Conservation (phyloP, 768 basidiomycete species). For the Hypholoma fasciculare region DNA sequence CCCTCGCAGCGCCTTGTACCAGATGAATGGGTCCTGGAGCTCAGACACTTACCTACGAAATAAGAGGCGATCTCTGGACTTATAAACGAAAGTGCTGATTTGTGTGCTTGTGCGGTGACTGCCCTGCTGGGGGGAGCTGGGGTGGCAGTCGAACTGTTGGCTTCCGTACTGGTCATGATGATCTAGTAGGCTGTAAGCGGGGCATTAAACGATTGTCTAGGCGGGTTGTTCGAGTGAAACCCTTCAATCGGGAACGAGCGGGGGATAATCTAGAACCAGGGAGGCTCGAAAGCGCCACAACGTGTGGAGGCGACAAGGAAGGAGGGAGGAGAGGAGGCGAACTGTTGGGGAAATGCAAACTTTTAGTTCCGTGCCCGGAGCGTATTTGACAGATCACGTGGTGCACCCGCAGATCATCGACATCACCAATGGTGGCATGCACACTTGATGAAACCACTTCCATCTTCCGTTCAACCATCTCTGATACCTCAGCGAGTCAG, state of each 20-base stretch:
- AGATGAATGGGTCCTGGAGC: no score
- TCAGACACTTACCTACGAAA: constrained; percentile 22
- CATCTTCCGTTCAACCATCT: no score
- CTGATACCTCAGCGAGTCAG: no score
- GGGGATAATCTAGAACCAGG: not conserved
- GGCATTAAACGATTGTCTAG: constrained; percentile 17
- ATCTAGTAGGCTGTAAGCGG: constrained; percentile 9
- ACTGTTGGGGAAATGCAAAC: constrained; percentile 17
- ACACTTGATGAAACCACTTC: no score
- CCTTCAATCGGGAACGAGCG: not conserved
- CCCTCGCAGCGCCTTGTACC: not conserved
- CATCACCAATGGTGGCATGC: no score
- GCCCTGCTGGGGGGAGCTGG: not conserved
- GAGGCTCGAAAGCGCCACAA: not conserved
- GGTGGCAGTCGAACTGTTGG: constrained; percentile 12
- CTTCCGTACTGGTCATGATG: constrained; percentile 17
- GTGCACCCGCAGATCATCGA: no score
- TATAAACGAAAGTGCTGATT: constrained; percentile 13
- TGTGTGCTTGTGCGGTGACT: not conserved
- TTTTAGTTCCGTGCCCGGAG: constrained; percentile 16
- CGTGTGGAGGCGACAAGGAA: not conserved
- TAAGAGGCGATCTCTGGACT: constrained; percentile 26
- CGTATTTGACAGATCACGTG: no score
- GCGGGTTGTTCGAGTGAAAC: constrained; percentile 1
- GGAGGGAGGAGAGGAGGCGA: constrained; percentile 3